Base-by-base conservation (phyloP, 805 yeast genomes). In the Naumovozyma castellii region DNA sequence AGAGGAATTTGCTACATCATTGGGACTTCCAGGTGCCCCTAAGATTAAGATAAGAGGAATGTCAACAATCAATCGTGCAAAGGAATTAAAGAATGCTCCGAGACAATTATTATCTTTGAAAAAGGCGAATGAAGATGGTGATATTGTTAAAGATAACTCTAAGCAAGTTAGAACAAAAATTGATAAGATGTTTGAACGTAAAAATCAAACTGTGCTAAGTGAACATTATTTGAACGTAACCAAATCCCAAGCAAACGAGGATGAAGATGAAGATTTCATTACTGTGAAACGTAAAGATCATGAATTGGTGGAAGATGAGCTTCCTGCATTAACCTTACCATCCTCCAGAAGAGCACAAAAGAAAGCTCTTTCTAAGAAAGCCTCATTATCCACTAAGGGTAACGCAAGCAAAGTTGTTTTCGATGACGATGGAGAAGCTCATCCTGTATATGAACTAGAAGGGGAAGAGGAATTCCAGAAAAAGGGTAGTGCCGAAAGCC, bases 1-100 rank as follows among this genome's bases (percentile, higher is more conserved):
- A 2, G 96, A 90, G 47, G 84, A 75, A 41, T 87, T 69, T 61
- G 97, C 99, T 4, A 75, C 75, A 43, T 83, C 95, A 3, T 62
- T 88, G 36, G 99, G 99, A 8, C 71, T 92, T 33, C 96, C 97
- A 1, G 95, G 97, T 40, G 95, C 95, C 3, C 99, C 99, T 33
- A 80, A 84, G 51, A 82, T 92, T 51, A 87, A 85, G 57, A 72
- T 90, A 41, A 68, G 68, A 32, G 81, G 78, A 13, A 62, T 59
- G 54, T 59, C 51, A 27, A 62, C 68, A 18, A 53, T 69, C 27
- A 59, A 61, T 39, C 67, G 64, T 47, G 66, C 71, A 18, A 85
- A 85, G 54, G 86, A 78, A 49, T 65, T 75, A 65, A 90, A 90
- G 62, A 90, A 90, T 58, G 76, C 80, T 18, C 79, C 95, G 1